Evolutionary conservation across 1,284 basidiomycete species (phyloP).

Genomic region (Trichosporon sp.): DNA sequence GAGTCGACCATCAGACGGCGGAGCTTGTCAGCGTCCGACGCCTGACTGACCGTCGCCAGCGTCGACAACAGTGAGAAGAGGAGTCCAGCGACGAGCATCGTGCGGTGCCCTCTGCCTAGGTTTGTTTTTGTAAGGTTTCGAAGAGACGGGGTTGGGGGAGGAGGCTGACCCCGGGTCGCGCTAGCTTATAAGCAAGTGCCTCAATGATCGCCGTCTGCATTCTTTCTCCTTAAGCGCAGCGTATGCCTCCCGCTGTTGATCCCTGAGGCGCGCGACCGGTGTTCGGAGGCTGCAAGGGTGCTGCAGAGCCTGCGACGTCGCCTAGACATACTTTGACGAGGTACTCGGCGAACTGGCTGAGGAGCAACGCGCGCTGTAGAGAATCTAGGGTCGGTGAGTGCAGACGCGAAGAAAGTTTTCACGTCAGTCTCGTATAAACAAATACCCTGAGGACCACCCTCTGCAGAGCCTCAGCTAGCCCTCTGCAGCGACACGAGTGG

Average conservation of each 20-base stretch:
- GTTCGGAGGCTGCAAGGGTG: slow-evolving; percentile 6
- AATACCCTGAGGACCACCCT: background rate
- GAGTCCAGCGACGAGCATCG: slow-evolving; percentile 16
- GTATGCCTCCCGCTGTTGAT: background rate
- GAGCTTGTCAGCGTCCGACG: slow-evolving; percentile 23
- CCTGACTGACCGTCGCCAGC: background rate
- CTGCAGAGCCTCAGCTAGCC: background rate
- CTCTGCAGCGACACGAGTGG: background rate
- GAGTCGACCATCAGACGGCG: slow-evolving; percentile 26
- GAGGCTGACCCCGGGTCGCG: background rate
- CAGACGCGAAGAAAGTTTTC: slow-evolving; percentile 7
- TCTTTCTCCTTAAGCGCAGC: background rate
- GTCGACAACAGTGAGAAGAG: slow-evolving; percentile 1
- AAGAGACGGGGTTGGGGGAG: background rate
- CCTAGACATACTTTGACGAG: background rate
- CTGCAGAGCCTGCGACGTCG: background rate
- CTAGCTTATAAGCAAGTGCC: slow-evolving; percentile 4
- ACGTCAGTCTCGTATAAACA: background rate
- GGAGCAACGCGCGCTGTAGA: background rate
- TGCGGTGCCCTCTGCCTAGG: background rate
- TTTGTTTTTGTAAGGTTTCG: background rate
- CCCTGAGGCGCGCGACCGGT: background rate
- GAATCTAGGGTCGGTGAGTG: background rate
- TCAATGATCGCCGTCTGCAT: slow-evolving; percentile 10
- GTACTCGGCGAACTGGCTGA: background rate